These are phyloP conservation scores for Paramecium caudatum DNA, from an alignment of 73 alveolate species.

Conservation along the genomic window DNA sequence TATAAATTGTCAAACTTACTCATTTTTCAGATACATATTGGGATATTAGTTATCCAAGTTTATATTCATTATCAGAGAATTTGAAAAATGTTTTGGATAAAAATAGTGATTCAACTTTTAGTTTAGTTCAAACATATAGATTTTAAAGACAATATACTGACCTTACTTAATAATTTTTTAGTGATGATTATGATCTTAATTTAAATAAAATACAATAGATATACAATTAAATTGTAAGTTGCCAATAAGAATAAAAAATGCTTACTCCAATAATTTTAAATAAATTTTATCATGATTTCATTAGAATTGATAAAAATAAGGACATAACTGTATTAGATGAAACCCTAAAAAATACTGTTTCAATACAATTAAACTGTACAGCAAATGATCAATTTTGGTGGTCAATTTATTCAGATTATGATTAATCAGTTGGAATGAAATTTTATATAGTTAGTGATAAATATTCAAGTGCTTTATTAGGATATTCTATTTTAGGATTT, in stretches of 20 bases:
- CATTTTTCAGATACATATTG: slow-evolving; percentile 62
- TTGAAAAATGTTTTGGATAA: neutral
- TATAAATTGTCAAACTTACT: slow-evolving; percentile 67
- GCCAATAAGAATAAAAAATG: neutral
- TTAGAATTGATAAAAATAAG: slow-evolving; percentile 55
- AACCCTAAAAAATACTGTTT: neutral
- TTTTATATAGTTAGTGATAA: slow-evolving; percentile 50
- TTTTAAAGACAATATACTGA: slow-evolving; percentile 35
- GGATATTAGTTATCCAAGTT: slow-evolving; percentile 65
- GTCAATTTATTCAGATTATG: slow-evolving; percentile 57
- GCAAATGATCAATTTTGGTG: slow-evolving; percentile 33
- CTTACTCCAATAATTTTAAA: neutral
- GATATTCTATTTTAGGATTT: slow-evolving; percentile 41
- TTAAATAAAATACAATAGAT: too few relatives aligned
- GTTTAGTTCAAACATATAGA: neutral
- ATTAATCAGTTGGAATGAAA: slow-evolving; percentile 45
- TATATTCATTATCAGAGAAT: slow-evolving; percentile 23
- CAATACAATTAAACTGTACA: slow-evolving; percentile 18
- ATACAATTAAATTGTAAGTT: neutral
- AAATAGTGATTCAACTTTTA: neutral
- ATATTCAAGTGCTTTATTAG: slow-evolving; percentile 62
- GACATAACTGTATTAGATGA: slow-evolving; percentile 5
- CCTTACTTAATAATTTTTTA: neutral
- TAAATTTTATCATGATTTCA: slow-evolving; percentile 17
- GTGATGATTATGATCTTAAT: neutral